Base-by-base conservation (phyloP, 306 rosid genomes). In the Trifolium subterraneum region DNA sequence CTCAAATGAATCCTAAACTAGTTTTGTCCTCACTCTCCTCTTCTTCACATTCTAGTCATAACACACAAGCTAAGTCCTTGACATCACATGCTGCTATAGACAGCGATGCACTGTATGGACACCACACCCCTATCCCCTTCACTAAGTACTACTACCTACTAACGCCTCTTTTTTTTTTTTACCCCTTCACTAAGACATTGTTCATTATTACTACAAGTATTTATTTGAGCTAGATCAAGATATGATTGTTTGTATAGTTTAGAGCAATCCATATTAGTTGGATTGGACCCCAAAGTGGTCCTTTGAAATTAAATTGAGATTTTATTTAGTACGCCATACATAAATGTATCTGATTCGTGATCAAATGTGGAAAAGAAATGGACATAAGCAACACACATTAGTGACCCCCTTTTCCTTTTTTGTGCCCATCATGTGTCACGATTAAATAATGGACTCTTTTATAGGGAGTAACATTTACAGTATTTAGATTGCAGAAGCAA, bases 21-120 rank as follows among this genome's bases (percentile, higher is more conserved):
- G 83, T 82, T 87, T 86, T 90, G 90, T 90, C 90, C 82, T 76
- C 45, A 85, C 80, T 71, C 86, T 76, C 77, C 60, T 27, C 69
- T 18, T 20, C 22, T 10, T 50, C 16, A 14, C 44, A 10, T 13
- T 44, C 4, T 5, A 12, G 16, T 7, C 50, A 44, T 3, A 50
- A n/a, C 11, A 19, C 11, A 51, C 20, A 5, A 18, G 5, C 12
- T 1, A 52, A 52, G 15, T 2, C 7, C 7, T 52, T 52, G 13
- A 52, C 60, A 52, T 10, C 29, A 52, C 60, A 52, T 19, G 60
- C 23, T 12, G 15, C 39, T 42, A 1, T 52, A 52, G 60, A 52
- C 60, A 52, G 60, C 60, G 13, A 54, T 19, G 60, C 60, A 54
- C 10, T 19, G 5, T 29, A 29, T 29, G 7, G 0, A 22, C 25